A percentile compares a stretch with the other conserved stretches of the same genome.
Evolutionary conservation across 805 yeast species (phyloP).

Genomic region (Saturnispora zaruensis): DNA sequence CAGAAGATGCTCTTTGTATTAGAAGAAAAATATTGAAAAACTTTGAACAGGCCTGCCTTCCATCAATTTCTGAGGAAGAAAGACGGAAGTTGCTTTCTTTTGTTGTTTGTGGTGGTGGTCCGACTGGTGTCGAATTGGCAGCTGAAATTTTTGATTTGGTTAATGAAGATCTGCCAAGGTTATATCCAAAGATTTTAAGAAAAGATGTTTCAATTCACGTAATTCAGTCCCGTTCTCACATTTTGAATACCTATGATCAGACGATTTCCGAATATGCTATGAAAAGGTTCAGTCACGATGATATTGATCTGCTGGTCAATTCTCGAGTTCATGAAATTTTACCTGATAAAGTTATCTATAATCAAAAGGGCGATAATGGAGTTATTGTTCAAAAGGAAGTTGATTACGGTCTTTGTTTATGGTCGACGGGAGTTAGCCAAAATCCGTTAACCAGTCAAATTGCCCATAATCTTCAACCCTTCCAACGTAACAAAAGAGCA

Average conservation of each 20-base stretch:
- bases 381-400: slow-evolving; percentile 38
- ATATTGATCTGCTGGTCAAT: slow-evolving; percentile 68
- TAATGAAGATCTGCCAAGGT: slow-evolving; percentile 78
- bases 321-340: slow-evolving; percentile 84
- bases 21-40: slow-evolving; percentile 74
- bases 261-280: slow-evolving; percentile 71
- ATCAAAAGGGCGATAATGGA: slow-evolving; percentile 37
- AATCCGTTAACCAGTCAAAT: slow-evolving; percentile 52
- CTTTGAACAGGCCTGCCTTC: slow-evolving; percentile 77
- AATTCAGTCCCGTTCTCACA: slow-evolving; percentile 87
- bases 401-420: slow-evolving; percentile 60
- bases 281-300: slow-evolving; percentile 55
- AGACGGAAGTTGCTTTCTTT: slow-evolving; percentile 77
- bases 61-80: slow-evolving; percentile 62
- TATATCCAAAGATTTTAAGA: slow-evolving; percentile 75
- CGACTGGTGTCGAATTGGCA: slow-evolving; percentile 96
- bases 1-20: slow-evolving; percentile 76
- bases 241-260: slow-evolving; percentile 63
- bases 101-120: slow-evolving; percentile 96
- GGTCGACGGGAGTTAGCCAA: slow-evolving; percentile 73
- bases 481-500: slow-evolving; percentile 59
- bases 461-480: slow-evolving; percentile 36
- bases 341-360: slow-evolving; percentile 51
- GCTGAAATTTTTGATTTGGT: slow-evolving; percentile 92
- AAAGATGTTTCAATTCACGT: slow-evolving; percentile 74